Evolutionary conservation across 2,329 filamentous ascomycete genomes (phyloP).

Genomic region (Capronia epimyces): DNA sequence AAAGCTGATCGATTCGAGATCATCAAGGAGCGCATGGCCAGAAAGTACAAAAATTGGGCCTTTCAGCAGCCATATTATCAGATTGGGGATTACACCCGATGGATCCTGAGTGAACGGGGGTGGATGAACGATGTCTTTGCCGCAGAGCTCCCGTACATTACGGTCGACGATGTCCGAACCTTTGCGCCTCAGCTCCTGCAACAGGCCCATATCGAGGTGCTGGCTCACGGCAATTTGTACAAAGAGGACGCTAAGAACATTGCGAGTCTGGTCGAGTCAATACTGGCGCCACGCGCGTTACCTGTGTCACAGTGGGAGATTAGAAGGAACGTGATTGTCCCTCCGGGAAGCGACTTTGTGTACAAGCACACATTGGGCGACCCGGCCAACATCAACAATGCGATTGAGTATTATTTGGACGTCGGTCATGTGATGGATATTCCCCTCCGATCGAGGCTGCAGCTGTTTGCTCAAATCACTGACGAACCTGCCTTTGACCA

Average conservation of each 20-base stretch:
- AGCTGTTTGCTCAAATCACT: constrained; percentile 82
- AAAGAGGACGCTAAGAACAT: constrained; percentile 86
- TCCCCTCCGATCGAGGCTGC: constrained; percentile 65
- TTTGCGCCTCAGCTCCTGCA: constrained; percentile 77
- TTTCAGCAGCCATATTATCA: constrained; percentile 86
- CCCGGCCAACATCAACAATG: constrained; percentile 82
- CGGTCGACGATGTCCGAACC: constrained; percentile 64
- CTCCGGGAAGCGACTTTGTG: constrained; percentile 73
- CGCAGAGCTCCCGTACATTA: constrained; percentile 68
- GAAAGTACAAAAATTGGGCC: constrained; percentile 79
- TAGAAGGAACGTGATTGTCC: constrained; percentile 68
- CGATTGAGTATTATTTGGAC: constrained; percentile 71
- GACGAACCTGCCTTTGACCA: constrained; percentile 94
- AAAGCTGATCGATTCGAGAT: constrained; percentile 85
- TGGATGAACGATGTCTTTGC: constrained; percentile 76
- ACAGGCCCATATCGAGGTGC: constrained; percentile 80
- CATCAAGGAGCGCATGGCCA: constrained; percentile 74
- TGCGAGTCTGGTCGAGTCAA: constrained; percentile 74
- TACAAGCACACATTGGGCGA: constrained; percentile 78
- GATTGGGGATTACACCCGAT: constrained; percentile 74
- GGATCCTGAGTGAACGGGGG: constrained; percentile 69
- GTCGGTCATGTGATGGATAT: constrained; percentile 65
- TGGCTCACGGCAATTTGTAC: constrained; percentile 88
- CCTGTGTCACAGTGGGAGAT: constrained; percentile 76
- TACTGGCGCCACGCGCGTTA: constrained; percentile 66